These are phyloP conservation scores for Vitis riparia DNA, from an alignment of 164 flowering plant species.

Conservation along the genomic window DNA sequence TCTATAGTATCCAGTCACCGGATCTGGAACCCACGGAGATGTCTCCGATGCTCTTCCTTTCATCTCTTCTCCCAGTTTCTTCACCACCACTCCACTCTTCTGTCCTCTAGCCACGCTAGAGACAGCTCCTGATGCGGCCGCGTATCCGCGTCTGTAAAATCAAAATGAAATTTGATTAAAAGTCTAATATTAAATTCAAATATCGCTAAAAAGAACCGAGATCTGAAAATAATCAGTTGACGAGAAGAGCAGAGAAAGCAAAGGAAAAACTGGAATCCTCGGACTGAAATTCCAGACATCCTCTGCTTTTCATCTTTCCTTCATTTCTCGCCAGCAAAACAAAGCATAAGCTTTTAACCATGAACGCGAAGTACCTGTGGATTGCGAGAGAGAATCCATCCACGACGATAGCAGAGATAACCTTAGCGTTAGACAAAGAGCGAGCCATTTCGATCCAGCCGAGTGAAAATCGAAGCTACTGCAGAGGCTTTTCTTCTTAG, in stretches of 20 bases:
- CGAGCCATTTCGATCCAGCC: constrained; percentile 55
- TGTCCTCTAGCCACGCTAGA: constrained; percentile 18
- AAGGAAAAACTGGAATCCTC: background rate
- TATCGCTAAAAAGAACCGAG: too few species aligned
- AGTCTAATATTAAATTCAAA: background rate
- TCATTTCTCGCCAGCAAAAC: background rate
- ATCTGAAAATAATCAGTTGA: too few species aligned
- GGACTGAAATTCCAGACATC: background rate
- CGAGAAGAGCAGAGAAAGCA: background rate
- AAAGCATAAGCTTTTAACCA: background rate
- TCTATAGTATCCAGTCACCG: constrained; percentile 62
- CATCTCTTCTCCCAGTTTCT: constrained; percentile 27
- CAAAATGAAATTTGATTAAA: background rate
- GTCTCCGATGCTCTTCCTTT: constrained; percentile 12
- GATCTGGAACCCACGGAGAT: constrained; percentile 67
- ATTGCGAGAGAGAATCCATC: constrained; percentile 39
- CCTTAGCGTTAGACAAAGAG: constrained; percentile 54
- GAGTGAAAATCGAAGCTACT: constrained; percentile 1
- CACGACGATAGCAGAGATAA: constrained; percentile 44
- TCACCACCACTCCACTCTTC: constrained; percentile 20
- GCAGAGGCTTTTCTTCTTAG: constrained; percentile 4
- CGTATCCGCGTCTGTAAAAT: constrained; percentile 38
- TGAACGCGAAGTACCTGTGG: constrained; percentile 33
- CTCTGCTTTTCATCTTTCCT: background rate
- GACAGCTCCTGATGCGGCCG: constrained; percentile 37